Conservation (phyloP, 345 rosid genomes). For the Brassica juncea region DNA sequence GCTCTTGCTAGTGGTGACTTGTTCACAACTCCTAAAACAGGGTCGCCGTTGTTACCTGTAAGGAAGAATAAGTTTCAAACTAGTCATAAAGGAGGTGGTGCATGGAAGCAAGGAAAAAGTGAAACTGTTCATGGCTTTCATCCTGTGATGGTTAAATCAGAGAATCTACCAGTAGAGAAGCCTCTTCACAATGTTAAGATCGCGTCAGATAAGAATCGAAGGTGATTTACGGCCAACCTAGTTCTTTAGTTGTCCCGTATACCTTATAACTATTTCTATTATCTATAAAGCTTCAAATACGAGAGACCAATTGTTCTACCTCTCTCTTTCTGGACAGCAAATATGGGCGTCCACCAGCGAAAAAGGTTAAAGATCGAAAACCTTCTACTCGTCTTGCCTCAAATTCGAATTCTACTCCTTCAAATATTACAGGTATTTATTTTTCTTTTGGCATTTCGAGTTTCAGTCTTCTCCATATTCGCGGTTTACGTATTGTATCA, state of each 20-base stretch:
- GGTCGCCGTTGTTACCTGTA: slow-evolving; percentile 47
- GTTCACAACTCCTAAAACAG: slow-evolving; percentile 55
- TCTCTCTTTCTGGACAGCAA: slow-evolving; percentile 57
- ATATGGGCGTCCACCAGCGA: slow-evolving; percentile 80
- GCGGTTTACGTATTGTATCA: neutral
- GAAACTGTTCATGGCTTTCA: slow-evolving; percentile 61
- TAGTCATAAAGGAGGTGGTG: slow-evolving; percentile 69
- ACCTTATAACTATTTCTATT: slow-evolving; percentile 22
- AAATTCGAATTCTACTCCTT: slow-evolving; percentile 43
- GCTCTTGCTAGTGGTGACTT: slow-evolving; percentile 56
- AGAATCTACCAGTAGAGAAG: slow-evolving; percentile 55
- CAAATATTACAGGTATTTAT: slow-evolving; percentile 69
- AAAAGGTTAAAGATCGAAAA: slow-evolving; percentile 82
- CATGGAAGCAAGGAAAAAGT: slow-evolving; percentile 77
- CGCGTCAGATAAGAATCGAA: slow-evolving; percentile 72
- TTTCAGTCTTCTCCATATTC: neutral
- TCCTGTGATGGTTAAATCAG: slow-evolving; percentile 60
- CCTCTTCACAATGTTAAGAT: slow-evolving; percentile 60
- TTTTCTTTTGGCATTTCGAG: slow-evolving; percentile 15
- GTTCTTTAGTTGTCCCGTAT: slow-evolving; percentile 16
- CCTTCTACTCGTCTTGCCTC: slow-evolving; percentile 55
- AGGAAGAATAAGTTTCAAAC: slow-evolving; percentile 59
- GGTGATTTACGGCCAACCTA: slow-evolving; percentile 47
- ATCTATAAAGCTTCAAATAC: neutral
- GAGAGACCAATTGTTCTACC: slow-evolving; percentile 1